These are phyloP conservation scores for Microsporum ferrugineum DNA, from an alignment of 2,329 filamentous ascomycete species.

Conservation along the genomic window DNA sequence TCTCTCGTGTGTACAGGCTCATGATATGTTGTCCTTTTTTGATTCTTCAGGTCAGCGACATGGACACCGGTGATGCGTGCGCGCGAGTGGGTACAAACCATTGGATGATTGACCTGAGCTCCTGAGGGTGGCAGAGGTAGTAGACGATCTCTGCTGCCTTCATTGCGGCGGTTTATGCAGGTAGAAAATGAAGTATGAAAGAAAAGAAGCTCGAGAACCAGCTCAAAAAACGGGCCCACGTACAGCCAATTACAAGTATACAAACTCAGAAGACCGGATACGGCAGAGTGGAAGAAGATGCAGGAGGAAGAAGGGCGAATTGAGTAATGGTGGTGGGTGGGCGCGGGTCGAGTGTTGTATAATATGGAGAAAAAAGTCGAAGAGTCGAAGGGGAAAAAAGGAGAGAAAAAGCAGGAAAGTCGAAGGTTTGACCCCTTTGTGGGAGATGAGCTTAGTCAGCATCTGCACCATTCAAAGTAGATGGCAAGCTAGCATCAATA, in stretches of 20 bases:
- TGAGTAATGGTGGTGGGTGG: slow-evolving; percentile 7
- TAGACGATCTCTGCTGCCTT: slow-evolving; percentile 49
- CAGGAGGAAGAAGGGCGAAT: slow-evolving; percentile 9
- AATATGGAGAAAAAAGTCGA: neutral
- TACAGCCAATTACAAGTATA: slow-evolving; percentile 11
- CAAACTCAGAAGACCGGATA: neutral
- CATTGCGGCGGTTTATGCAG: slow-evolving; percentile 23
- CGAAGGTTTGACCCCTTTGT: neutral
- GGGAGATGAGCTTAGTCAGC: neutral
- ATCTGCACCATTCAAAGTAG: neutral
- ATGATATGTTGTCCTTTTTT: slow-evolving; percentile 82
- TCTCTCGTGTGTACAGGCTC: slow-evolving; percentile 82
- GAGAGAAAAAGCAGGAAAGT: slow-evolving; percentile 8
- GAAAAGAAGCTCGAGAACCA: slow-evolving; percentile 12
- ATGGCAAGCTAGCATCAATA: too few relatives aligned
- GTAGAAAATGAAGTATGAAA: slow-evolving; percentile 6
- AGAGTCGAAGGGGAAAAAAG: slow-evolving; percentile 2
- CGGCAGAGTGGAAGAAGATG: neutral
- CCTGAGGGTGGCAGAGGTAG: slow-evolving; percentile 60
- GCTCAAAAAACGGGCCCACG: slow-evolving; percentile 1
- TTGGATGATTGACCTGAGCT: slow-evolving; percentile 76
- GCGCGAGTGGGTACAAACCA: slow-evolving; percentile 48
- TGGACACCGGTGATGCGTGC: neutral
- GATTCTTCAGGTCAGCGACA: neutral
- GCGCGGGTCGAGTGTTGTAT: neutral